Evolutionary conservation across 805 yeast species (phyloP).

Genomic region (Saccharomyces kudriavzevii): DNA sequence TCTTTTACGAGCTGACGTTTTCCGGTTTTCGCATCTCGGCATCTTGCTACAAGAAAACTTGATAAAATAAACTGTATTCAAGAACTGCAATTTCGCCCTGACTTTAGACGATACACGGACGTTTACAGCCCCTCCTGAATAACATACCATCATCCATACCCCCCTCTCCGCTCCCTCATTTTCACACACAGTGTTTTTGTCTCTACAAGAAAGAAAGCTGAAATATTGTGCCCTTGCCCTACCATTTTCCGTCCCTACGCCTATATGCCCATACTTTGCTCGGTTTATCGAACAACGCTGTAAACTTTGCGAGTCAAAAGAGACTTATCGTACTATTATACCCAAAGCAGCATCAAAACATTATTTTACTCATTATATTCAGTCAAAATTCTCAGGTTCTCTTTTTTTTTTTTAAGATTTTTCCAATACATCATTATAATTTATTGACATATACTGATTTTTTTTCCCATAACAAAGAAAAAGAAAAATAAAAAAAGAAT

Average conservation of each 20-base stretch:
- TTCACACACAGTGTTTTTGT: not conserved
- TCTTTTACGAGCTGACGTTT: not conserved
- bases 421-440: not conserved
- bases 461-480: not conserved
- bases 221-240: not conserved
- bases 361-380: not conserved
- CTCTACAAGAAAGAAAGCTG: not conserved
- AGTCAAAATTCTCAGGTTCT: not conserved
- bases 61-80: not conserved
- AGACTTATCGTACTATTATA: not conserved
- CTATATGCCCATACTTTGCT: not conserved
- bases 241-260: not conserved
- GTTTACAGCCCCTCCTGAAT: not conserved
- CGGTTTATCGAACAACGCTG: not conserved
- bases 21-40: not conserved
- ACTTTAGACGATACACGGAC: not conserved
- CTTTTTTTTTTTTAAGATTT: not conserved
- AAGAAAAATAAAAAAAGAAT: not conserved
- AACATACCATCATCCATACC: not conserved
- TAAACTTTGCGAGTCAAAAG: not conserved
- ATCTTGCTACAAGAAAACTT: not conserved
- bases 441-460: not conserved
- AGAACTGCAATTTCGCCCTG: not conserved
- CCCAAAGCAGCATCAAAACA: not conserved
- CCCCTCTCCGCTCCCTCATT: not conserved